Base-by-base conservation (phyloP, 2,329 filamentous ascomycete species). In the Pestalotiopsis sp. region DNA sequence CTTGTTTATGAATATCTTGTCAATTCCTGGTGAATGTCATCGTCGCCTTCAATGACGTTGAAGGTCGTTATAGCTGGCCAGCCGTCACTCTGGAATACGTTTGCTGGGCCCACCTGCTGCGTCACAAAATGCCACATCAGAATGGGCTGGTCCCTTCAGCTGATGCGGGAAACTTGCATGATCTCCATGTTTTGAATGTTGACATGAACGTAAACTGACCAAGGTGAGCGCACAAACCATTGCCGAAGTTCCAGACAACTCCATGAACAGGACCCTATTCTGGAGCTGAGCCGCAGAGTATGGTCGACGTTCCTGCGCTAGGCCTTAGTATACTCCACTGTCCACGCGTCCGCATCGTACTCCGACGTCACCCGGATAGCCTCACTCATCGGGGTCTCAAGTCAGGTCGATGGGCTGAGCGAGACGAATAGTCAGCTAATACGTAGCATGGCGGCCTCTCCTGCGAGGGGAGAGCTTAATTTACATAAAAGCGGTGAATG, bases 301-400 rank as follows among this genome's bases (percentile, higher is more conserved):
- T 61, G 27, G 59, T 36, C 36, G 59, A 61, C 13, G 59, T 52
- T 36, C 25, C 27, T 36, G 59, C 59, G 25, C 25, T 38, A 36
- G 31, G 11, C 27, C 39, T 31, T 64, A 64, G 61, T 64, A 64
- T 64, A 64, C 61, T 64, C 61, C 61, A 64, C 61, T 17, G 45
- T 38, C 61, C 61, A 64, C 61, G 61, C 61, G 61, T 64, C 39
- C 61, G 39, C 23, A 20, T 14, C 38, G 45, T 52, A 9, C 17
- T 27, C n/a, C 59, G 59, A 38, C 41, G 38, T 64, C 61, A 64
- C 20, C 11, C 13, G 20, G 14, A 38, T 45, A 52, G 41, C 41
- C 20, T 23, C 41, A 25, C 31, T 38, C 38, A 52, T 36, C 27
- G 20, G 57, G 23, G 25, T 25, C 20, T 45, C 12, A 14, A 61